phyloP scores from a whole-genome alignment of 1,284 basidiomycete species.

The Exobasidium cylindrosporum region DNA sequence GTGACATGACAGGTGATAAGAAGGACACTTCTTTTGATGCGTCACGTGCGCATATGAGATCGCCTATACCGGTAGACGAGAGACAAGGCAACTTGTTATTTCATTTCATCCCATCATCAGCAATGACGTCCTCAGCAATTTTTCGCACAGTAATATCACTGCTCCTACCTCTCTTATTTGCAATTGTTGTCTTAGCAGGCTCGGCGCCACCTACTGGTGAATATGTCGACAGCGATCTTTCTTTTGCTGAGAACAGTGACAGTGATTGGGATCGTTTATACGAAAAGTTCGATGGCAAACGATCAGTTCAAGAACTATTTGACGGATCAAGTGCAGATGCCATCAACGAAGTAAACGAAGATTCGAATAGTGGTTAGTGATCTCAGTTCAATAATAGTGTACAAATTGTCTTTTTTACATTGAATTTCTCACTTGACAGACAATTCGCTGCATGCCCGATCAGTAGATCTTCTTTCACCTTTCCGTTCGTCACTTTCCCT shows the following conservation, averaged over 20 bases:
- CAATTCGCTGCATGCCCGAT: constrained; percentile 18
- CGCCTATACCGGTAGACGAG: too few species aligned
- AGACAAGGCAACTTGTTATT: too few species aligned
- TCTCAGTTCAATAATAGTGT: constrained; percentile 23
- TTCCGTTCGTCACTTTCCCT: constrained; percentile 11
- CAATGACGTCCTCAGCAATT: neutral
- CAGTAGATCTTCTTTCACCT: constrained; percentile 22
- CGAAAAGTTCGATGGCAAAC: too few species aligned
- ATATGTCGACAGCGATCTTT: too few species aligned
- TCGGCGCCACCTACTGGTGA: neutral
- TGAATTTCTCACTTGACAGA: constrained; percentile 19
- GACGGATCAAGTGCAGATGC: constrained; percentile 20
- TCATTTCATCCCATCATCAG: neutral
- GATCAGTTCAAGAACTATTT: constrained; percentile 29
- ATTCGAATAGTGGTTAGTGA: constrained; percentile 24
- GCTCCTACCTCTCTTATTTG: neutral
- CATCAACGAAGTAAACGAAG: constrained; percentile 27
- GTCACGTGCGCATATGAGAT: too few species aligned
- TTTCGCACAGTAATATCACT: neutral
- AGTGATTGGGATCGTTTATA: constrained; percentile 9
- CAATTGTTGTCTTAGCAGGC: neutral
- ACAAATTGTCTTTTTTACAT: constrained; percentile 19
- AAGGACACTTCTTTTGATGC: too few species aligned
- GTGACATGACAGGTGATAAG: too few species aligned
- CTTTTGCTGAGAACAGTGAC: too few species aligned